These are phyloP conservation scores for Arxiozyma slooffiae DNA, from an alignment of 1,139 yeast species.

Conservation along the genomic window DNA sequence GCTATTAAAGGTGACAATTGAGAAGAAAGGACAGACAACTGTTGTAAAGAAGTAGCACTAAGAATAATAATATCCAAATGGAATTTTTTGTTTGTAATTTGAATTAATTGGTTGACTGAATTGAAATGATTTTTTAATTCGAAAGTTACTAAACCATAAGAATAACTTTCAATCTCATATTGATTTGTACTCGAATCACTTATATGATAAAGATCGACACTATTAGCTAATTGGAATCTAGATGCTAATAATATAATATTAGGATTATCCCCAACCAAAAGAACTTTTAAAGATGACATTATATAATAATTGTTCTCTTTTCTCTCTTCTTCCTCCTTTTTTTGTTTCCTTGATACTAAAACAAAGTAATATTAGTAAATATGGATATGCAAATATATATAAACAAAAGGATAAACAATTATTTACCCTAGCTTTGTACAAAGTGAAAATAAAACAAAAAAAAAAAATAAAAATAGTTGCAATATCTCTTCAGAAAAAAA, in stretches of 20 bases:
- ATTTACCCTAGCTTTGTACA: background rate
- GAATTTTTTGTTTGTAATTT: background rate
- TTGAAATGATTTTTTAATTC: conserved; percentile 20
- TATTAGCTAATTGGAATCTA: conserved; percentile 28
- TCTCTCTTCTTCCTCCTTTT: background rate
- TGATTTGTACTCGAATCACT: conserved; percentile 16
- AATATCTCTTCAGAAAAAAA: too few relatives aligned
- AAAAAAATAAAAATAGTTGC: too few relatives aligned
- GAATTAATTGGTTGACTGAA: conserved; percentile 14
- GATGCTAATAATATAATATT: conserved; percentile 27
- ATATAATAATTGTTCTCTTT: background rate
- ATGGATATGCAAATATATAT: background rate
- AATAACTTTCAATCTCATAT: conserved; percentile 19
- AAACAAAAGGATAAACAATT: background rate
- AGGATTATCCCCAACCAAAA: conserved; percentile 27
- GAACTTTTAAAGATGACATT: conserved; percentile 25
- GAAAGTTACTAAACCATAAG: conserved; percentile 22
- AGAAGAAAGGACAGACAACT: conserved; percentile 35
- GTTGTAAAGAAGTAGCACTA: conserved; percentile 40
- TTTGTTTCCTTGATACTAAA: background rate
- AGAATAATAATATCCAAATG: conserved; percentile 39
- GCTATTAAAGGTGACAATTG: conserved; percentile 32
- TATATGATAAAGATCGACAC: conserved; percentile 27
- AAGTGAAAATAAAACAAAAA: too few relatives aligned
- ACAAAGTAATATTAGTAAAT: too few relatives aligned